Percentiles rank a stretch among this genome's conserved stretches.
Conservation (phyloP, 768 basidiomycete species). For the Mycena metata region DNA sequence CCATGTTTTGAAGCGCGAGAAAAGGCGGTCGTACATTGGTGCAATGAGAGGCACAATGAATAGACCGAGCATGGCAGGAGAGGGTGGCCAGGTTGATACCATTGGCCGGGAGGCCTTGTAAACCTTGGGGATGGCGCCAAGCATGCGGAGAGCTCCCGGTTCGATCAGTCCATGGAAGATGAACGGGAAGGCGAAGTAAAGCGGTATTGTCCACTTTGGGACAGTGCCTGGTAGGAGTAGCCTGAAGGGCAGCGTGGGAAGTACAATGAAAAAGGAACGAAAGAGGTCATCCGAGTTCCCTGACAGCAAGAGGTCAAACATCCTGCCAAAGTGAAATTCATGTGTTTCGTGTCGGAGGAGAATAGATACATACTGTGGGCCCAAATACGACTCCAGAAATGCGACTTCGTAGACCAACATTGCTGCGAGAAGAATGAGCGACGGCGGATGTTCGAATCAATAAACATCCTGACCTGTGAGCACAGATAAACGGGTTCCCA, state of each 20-base stretch:
- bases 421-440: constrained; percentile 4
- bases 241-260: constrained; percentile 32
- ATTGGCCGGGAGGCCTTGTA: constrained; percentile 46
- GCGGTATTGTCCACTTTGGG: constrained; percentile 21
- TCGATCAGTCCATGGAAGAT: constrained; percentile 16
- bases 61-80: constrained; percentile 50
- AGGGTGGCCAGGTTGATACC: constrained; percentile 52
- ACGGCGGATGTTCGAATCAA: neutral
- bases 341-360: neutral
- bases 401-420: constrained; percentile 30
- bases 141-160: neutral
- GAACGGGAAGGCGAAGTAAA: constrained; percentile 26
- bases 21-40: constrained; percentile 46
- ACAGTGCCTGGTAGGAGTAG: constrained; percentile 28
- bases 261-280: constrained; percentile 24
- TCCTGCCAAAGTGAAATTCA: neutral
- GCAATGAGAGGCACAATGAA: constrained; percentile 50
- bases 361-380: constrained; percentile 12
- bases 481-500: constrained; percentile 11
- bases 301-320: constrained; percentile 26
- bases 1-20: constrained; percentile 44
- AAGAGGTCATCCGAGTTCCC: constrained; percentile 8
- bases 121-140: constrained; percentile 36
- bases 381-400: constrained; percentile 32
- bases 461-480: constrained; percentile 7